A percentile compares a stretch with the other conserved stretches of the same genome.
These are phyloP conservation scores for Pseudomonodictys pantanalensis DNA, from an alignment of 495 filamentous ascomycete genomes.

Conservation along the genomic window DNA sequence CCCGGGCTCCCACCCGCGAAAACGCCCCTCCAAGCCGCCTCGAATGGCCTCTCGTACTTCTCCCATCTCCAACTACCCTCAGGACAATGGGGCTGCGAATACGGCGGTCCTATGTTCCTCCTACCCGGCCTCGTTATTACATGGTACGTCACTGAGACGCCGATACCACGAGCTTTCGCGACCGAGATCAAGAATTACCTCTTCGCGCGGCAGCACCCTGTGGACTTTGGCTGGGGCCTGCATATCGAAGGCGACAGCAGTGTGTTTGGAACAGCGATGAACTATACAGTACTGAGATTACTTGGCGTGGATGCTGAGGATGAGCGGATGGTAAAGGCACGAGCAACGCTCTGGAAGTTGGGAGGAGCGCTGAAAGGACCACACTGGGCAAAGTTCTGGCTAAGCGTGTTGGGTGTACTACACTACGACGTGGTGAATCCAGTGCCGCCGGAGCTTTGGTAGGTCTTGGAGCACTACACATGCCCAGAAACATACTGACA, in stretches of 20 bases:
- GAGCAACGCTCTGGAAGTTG: slow-evolving; percentile 75
- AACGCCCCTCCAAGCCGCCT: slow-evolving; percentile 70
- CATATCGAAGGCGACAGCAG: slow-evolving; percentile 95
- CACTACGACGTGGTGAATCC: slow-evolving; percentile 94
- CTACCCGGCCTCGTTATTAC: slow-evolving; percentile 79
- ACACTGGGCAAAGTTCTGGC: slow-evolving; percentile 95
- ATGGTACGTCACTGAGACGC: slow-evolving; percentile 89
- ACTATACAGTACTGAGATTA: slow-evolving; percentile 80
- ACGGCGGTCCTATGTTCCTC: slow-evolving; percentile 87
- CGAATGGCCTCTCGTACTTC: slow-evolving; percentile 87
- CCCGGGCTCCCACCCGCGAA: slow-evolving; percentile 67
- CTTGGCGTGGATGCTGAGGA: slow-evolving; percentile 89
- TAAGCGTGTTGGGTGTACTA: slow-evolving; percentile 77
- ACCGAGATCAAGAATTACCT: slow-evolving; percentile 94
- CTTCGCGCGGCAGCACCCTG: slow-evolving; percentile 77
- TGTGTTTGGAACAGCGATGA: slow-evolving; percentile 85
- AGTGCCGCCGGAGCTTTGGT: slow-evolving; percentile 88
- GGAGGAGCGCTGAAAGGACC: slow-evolving; percentile 82
- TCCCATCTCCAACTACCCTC: slow-evolving; percentile 81
- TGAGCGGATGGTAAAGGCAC: slow-evolving; percentile 79
- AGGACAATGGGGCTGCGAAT: slow-evolving; percentile 96
- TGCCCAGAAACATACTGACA: neutral
- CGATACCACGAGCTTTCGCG: slow-evolving; percentile 73
- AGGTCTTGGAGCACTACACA: slow-evolving; percentile 17
- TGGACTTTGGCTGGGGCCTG: slow-evolving; percentile 94